A percentile compares a stretch with the other conserved stretches of the same genome.
These are phyloP conservation scores for Rhodotorula sp. DNA, from an alignment of 1,284 basidiomycete species.

Conservation along the genomic window DNA sequence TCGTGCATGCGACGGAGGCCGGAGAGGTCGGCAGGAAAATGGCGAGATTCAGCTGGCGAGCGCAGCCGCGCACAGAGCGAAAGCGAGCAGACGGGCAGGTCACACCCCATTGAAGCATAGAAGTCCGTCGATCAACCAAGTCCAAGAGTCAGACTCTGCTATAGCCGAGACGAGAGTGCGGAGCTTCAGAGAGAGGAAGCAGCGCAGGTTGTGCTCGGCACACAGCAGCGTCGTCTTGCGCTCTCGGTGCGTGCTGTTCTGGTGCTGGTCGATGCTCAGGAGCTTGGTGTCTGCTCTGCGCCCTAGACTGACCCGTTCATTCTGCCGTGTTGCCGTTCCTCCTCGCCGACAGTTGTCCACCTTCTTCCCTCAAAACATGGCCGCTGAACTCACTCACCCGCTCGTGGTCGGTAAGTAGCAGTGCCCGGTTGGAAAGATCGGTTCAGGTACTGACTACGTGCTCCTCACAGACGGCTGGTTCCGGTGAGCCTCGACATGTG, in stretches of 20 bases:
- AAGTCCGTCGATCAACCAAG: no score
- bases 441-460: neutral
- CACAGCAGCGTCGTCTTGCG: neutral
- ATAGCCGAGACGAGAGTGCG: no score
- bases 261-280: neutral
- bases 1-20: no score
- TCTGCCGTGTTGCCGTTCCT: neutral
- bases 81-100: no score
- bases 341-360: neutral
- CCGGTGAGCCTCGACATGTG: slow-evolving; percentile 16
- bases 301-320: neutral
- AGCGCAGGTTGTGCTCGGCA: no score
- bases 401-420: slow-evolving; percentile 39
- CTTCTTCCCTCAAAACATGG: slow-evolving; percentile 2
- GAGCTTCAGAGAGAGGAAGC: no score
- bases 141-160: no score
- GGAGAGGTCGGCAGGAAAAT: no score
- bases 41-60: no score
- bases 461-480: slow-evolving; percentile 30
- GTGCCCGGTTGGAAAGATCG: neutral
- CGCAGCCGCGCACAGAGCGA: no score
- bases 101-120: no score
- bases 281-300: neutral
- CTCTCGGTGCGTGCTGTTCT: neutral
- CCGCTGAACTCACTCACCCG: slow-evolving; percentile 48